Evolutionary conservation across 192 early-diverging fungal species (phyloP).

Genomic region (Entomortierella lignicola): DNA sequence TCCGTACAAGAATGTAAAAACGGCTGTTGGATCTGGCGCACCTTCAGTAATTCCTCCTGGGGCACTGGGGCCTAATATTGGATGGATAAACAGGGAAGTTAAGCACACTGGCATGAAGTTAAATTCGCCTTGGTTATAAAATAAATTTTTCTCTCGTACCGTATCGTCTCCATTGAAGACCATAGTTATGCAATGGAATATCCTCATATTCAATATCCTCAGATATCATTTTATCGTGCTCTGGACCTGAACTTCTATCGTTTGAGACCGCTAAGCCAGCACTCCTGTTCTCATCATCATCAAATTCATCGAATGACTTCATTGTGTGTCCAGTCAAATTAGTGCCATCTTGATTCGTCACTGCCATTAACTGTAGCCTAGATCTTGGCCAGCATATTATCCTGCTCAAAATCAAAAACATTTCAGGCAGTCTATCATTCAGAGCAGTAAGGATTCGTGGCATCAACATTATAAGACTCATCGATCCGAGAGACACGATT

Average conservation of each 20-base stretch:
- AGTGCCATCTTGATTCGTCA: conserved; percentile 18
- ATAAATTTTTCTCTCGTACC: not conserved
- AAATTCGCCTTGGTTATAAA: not conserved
- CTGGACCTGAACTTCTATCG: not conserved
- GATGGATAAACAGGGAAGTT: not conserved
- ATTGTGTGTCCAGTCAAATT: conserved; percentile 43
- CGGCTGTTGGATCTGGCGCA: conserved; percentile 63
- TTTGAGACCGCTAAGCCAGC: not conserved
- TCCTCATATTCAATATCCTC: conserved; percentile 36
- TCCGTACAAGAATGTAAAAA: conserved; percentile 69
- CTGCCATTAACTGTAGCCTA: conserved; percentile 53
- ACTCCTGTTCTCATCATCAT: not conserved
- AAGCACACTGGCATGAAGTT: not conserved
- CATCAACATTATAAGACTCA: conserved; percentile 65
- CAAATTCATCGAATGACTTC: conserved; percentile 45
- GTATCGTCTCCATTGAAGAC: conserved; percentile 57
- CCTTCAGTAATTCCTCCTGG: conserved; percentile 51
- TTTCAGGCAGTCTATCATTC: conserved; percentile 55
- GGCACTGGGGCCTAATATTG: conserved; percentile 18
- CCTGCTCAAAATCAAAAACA: conserved; percentile 64
- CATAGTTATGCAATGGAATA: conserved; percentile 22
- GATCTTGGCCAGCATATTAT: conserved; percentile 65
- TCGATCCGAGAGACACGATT: conserved; percentile 62
- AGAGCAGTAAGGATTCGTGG: conserved; percentile 61
- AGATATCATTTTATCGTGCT: not conserved